phyloP scores from a whole-genome alignment of 768 basidiomycete genomes.

The Rhodosporidiobolus sp. region DNA sequence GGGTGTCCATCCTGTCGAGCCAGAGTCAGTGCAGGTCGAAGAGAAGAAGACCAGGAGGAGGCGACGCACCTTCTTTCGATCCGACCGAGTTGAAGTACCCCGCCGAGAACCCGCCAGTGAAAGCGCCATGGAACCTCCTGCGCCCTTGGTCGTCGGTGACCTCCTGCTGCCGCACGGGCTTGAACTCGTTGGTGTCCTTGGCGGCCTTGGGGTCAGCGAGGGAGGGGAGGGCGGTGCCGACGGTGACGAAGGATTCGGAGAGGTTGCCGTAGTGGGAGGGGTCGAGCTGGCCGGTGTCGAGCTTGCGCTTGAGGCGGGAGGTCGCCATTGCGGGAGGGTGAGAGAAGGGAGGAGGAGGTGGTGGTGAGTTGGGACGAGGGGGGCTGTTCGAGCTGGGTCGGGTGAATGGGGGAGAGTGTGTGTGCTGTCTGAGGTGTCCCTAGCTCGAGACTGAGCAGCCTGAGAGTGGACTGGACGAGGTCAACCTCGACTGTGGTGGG shows the following conservation, averaged over 20 bases:
- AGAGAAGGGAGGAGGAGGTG: not conserved
- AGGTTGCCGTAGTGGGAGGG: conserved; percentile 62
- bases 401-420: no score
- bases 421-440: no score
- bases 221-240: conserved; percentile 89
- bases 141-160: conserved; percentile 34
- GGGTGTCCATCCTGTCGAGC: conserved; percentile 84
- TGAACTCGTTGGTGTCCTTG: conserved; percentile 88
- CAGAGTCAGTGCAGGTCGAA: not conserved
- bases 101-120: conserved; percentile 96
- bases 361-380: not conserved
- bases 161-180: conserved; percentile 97
- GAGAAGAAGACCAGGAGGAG: not conserved
- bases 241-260: conserved; percentile 80
- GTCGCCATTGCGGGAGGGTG: not conserved
- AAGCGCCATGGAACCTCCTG: conserved; percentile 89
- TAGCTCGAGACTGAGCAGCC: no score
- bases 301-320: conserved; percentile 72
- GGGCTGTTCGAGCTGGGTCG: not conserved
- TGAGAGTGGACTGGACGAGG: no score
- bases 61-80: conserved; percentile 76
- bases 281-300: conserved; percentile 60
- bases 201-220: conserved; percentile 64
- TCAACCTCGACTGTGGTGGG: no score
- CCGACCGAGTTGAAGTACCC: conserved; percentile 96